Conservation (phyloP, 2,329 filamentous ascomycete genomes). For the Penicillium sp. region DNA sequence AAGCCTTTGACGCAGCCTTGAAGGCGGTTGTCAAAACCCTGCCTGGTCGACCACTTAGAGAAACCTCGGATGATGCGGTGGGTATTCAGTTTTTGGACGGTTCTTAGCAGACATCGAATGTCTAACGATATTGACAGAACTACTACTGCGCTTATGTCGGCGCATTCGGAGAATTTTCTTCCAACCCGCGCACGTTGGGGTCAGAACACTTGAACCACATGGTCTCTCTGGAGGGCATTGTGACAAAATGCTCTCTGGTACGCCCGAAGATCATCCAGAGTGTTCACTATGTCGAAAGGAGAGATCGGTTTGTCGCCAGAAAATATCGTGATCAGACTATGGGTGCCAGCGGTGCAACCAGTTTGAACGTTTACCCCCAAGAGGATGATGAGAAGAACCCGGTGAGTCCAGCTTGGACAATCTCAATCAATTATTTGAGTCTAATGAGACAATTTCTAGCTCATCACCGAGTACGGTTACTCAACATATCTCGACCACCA, state of each 20-base stretch:
- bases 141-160: conserved; percentile 98
- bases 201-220: conserved; percentile 91
- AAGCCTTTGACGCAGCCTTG: conserved; percentile 86
- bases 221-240: conserved; percentile 96
- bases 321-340: conserved; percentile 97
- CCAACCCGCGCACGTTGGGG: conserved; percentile 88
- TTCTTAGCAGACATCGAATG: neutral
- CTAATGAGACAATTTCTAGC: conserved; percentile 32
- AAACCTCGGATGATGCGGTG: conserved; percentile 72
- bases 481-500: conserved; percentile 96
- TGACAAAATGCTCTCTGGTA: conserved; percentile 92
- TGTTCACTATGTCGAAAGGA: conserved; percentile 90
- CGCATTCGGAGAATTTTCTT: conserved; percentile 90
- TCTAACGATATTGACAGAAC: conserved; percentile 24
- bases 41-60: conserved; percentile 69
- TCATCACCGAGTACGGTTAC: conserved; percentile 94
- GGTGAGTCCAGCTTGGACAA: conserved; percentile 28
- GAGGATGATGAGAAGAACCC: conserved; percentile 92
- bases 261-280: conserved; percentile 97
- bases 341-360: conserved; percentile 81
- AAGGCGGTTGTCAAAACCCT: conserved; percentile 83
- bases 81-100: conserved; percentile 9
- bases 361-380: conserved; percentile 87
- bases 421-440: neutral
- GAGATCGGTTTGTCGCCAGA: conserved; percentile 80